A percentile compares a stretch with the other conserved stretches of the same genome.
phyloP scores from a whole-genome alignment of 495 filamentous ascomycete species.

The Xylaria telfairii region DNA sequence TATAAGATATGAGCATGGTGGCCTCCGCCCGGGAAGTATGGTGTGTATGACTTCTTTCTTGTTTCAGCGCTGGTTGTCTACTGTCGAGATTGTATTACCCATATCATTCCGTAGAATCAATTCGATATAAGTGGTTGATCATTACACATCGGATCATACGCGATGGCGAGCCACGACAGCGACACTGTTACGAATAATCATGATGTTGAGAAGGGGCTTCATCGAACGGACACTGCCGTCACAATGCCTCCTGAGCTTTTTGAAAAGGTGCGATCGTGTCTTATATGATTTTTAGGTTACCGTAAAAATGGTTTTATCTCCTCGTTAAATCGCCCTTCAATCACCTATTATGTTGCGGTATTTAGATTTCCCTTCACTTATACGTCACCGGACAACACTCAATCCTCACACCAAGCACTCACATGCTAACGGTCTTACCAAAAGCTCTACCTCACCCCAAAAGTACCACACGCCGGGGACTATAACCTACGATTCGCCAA shows the following conservation, averaged over 20 bases:
- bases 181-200: slow-evolving; percentile 15
- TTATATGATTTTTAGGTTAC: not conserved
- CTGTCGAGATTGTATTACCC: not conserved
- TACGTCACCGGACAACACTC: not conserved
- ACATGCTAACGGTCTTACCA: not conserved
- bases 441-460: slow-evolving; percentile 60
- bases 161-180: slow-evolving; percentile 28
- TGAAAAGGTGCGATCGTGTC: slow-evolving; percentile 49
- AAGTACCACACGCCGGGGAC: slow-evolving; percentile 55
- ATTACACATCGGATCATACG: not conserved
- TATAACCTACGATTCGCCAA: slow-evolving; percentile 59
- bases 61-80: not conserved
- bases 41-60: slow-evolving; percentile 3
- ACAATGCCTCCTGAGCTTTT: slow-evolving; percentile 62
- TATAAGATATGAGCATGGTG: slow-evolving; percentile 13
- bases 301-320: not conserved
- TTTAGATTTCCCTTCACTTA: not conserved
- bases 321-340: too few species aligned
- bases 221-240: slow-evolving; percentile 45
- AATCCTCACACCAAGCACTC: too few species aligned
- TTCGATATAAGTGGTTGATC: not conserved
- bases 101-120: not conserved
- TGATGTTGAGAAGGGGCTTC: slow-evolving; percentile 49
- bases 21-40: not conserved
- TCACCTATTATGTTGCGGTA: not conserved